phyloP scores from a whole-genome alignment of 768 basidiomycete genomes.

The Gautieria morchelliformis region DNA sequence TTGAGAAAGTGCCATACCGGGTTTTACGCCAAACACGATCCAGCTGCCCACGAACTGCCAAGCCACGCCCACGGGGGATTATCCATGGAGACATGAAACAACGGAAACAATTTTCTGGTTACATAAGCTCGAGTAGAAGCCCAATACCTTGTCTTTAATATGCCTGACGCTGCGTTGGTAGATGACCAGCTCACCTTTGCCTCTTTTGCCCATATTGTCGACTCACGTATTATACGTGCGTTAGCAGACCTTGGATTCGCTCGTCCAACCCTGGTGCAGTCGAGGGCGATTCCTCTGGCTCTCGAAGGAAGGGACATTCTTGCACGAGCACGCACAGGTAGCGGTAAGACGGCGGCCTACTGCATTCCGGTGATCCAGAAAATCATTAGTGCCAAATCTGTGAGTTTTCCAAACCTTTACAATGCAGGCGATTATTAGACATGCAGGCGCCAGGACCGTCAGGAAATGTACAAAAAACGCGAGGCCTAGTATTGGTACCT shows the following conservation, averaged over 20 bases:
- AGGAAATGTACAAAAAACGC: slow-evolving; percentile 42
- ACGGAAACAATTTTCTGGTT: not conserved
- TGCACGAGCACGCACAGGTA: slow-evolving; percentile 89
- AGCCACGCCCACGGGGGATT: not conserved
- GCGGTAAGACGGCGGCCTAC: slow-evolving; percentile 96
- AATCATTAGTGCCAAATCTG: slow-evolving; percentile 70
- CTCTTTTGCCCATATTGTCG: slow-evolving; percentile 67
- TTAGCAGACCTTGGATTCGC: slow-evolving; percentile 87
- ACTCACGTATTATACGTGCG: slow-evolving; percentile 76
- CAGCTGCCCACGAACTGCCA: not conserved
- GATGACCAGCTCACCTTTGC: slow-evolving; percentile 28
- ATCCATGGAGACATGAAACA: not conserved
- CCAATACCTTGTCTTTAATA: not conserved
- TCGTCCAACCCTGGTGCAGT: slow-evolving; percentile 85
- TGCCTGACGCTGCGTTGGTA: slow-evolving; percentile 11
- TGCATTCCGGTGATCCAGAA: slow-evolving; percentile 87
- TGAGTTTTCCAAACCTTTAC: slow-evolving; percentile 30
- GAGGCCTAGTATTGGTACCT: slow-evolving; percentile 76
- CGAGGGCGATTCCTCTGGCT: slow-evolving; percentile 85
- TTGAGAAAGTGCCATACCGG: not conserved
- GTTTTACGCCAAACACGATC: not conserved
- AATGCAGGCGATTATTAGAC: not conserved
- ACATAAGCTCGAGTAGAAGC: not conserved
- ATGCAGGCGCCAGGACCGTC: slow-evolving; percentile 20
- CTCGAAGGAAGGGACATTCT: slow-evolving; percentile 86